Conservation (phyloP, 2,329 filamentous ascomycete genomes). For the Colletotrichum sp. region DNA sequence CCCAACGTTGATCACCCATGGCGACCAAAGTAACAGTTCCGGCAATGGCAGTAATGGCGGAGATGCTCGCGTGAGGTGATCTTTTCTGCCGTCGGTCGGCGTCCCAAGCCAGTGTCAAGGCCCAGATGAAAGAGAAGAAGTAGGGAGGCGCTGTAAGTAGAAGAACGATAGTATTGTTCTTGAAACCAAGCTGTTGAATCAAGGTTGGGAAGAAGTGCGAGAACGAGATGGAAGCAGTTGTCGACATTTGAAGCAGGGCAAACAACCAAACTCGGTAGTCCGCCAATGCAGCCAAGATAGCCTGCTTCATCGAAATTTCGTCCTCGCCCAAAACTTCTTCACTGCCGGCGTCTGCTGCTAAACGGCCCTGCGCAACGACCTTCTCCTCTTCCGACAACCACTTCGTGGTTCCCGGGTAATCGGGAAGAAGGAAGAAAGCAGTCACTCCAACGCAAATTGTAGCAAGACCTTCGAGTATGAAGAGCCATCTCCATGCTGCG, state of each 20-base stretch:
- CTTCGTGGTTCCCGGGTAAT: slow-evolving; percentile 22
- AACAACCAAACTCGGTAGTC: background rate
- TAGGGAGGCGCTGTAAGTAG: slow-evolving; percentile 35
- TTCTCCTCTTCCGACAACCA: slow-evolving; percentile 14
- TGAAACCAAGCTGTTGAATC: slow-evolving; percentile 27
- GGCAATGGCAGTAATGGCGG: background rate
- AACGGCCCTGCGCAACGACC: background rate
- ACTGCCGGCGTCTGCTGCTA: background rate
- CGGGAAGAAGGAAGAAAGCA: slow-evolving; percentile 25
- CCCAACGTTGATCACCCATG: background rate
- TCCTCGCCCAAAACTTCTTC: background rate
- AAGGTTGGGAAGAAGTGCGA: slow-evolving; percentile 30
- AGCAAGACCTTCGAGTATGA: slow-evolving; percentile 69
- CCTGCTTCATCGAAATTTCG: background rate
- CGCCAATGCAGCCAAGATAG: background rate
- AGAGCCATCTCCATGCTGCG: slow-evolving; percentile 79
- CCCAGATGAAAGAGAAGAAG: background rate
- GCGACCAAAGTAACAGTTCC: background rate
- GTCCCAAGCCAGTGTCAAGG: background rate
- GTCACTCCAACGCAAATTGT: slow-evolving; percentile 50
- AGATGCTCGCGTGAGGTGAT: background rate
- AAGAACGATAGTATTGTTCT: slow-evolving; percentile 24
- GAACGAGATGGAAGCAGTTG: background rate
- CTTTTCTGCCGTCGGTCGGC: slow-evolving; percentile 2
- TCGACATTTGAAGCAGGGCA: background rate